Evolutionary conservation across 2,329 filamentous ascomycete species (phyloP), one percentile per base, ranked within the genome.

Genomic region (Cryphonectria naterciae): DNA sequence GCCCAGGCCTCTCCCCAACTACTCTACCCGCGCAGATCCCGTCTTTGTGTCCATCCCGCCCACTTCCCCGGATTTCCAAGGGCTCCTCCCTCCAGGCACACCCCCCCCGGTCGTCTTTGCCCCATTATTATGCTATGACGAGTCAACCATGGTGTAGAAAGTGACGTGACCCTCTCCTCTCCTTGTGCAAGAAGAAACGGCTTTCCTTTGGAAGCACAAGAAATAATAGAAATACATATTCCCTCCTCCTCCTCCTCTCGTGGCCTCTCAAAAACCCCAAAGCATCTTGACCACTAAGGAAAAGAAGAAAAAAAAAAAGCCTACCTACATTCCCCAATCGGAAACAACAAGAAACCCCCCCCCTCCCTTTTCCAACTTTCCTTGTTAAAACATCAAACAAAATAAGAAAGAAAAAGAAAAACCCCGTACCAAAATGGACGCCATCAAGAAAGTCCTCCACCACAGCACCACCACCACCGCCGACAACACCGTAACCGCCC

Each of bases 371-470:
- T 19, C 52, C 52, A 37, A 37, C 37, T 37, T 37, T 37, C 1
- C 4, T 37, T 4, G 3, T 37, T 5, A 1, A 10, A 7, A 37
- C 1, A 37, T 7, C 37, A 37, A 37, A 58, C 54, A 32, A 25
- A 58, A 49, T 52, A 43, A 35, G 13, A 52, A 32, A 10, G 28
- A 15, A 37, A 61, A 68, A 15, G n/a, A 19, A 62, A 22, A n/a
- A 32, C 3, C 32, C n/a, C 25, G 35, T 11, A 65, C 37, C 61
- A 58, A 49, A 39, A 73, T 73, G 72, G 70, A 72, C 7, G 32
- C 68, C 32, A 56, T 73, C 64, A 73, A 72, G 32, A 72, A 73
- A 11, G 67, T 69, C 58, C 68, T 54, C 52, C 65, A 69, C 68
- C 37, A 69, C 25, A 39, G 49, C 63, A 35, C 56, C 63, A 13